Conservation (phyloP, 2,329 filamentous ascomycete genomes). For the Verticillium nonalfalfae region DNA sequence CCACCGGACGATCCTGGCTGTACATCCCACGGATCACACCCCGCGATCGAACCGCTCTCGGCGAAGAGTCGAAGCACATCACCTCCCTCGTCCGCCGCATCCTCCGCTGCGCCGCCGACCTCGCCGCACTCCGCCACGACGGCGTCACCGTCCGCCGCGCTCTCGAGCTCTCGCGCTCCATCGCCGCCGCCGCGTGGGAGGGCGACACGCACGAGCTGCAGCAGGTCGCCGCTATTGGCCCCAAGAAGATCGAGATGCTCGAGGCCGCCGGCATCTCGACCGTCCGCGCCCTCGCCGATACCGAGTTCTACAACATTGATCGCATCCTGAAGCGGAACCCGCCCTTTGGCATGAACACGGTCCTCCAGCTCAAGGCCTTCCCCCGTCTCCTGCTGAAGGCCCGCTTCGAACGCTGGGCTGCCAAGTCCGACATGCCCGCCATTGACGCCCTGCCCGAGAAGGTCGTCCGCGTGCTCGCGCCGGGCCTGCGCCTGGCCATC, state of each 20-base stretch:
- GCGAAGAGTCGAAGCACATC: constrained; percentile 22
- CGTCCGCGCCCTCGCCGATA: constrained; percentile 61
- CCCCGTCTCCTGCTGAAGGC: constrained; percentile 35
- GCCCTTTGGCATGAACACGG: constrained; percentile 69
- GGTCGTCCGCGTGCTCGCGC: constrained; percentile 9
- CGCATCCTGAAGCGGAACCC: constrained; percentile 71
- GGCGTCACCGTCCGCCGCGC: constrained; percentile 61
- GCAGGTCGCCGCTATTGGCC: constrained; percentile 74
- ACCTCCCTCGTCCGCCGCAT: constrained; percentile 24
- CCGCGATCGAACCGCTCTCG: constrained; percentile 23
- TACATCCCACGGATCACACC: constrained; percentile 34
- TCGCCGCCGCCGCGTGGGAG: constrained; percentile 76
- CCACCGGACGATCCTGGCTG: constrained; percentile 51
- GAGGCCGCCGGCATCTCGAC: constrained; percentile 62
- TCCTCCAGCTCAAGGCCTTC: constrained; percentile 61
- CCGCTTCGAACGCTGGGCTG: not conserved
- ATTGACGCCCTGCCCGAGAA: not conserved
- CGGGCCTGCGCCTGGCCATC: constrained; percentile 37
- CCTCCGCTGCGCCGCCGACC: constrained; percentile 29
- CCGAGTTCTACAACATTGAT: constrained; percentile 70
- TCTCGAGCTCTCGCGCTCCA: constrained; percentile 70
- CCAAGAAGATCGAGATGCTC: constrained; percentile 69
- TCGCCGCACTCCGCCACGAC: constrained; percentile 42
- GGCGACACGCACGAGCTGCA: constrained; percentile 67
- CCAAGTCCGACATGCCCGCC: not conserved